Base-by-base conservation (phyloP, 257 asterid genomes). In the Nicotiana tabacum region DNA sequence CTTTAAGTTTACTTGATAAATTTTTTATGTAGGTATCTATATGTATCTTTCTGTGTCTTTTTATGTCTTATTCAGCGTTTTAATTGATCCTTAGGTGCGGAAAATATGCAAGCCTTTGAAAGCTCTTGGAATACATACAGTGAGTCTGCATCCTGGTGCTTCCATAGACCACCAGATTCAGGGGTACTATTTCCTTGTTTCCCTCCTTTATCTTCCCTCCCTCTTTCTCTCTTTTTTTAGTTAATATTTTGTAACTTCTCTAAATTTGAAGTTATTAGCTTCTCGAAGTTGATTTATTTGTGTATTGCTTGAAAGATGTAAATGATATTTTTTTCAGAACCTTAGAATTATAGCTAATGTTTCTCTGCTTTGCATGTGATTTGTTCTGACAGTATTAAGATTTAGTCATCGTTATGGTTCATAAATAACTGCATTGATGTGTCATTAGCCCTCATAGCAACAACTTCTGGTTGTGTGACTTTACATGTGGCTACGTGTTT, bases 121-220 rank as follows among this genome's bases (percentile, higher is more conserved):
- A 85, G 80, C 88, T 30, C 80, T 83, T 51, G 98, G 98, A 78
- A 83, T 93, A 83, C 93, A 84, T 83, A 84, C 97, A 33, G 85
- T 92, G 90, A 88, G 98, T 86, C 87, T 94, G 91, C 98, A 96
- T 88, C 81, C 93, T 0, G 99, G 97, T 83, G 98, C 98, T 83
- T 85, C 98, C 72, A 68, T 93, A 70, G 95, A 92, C 78, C 98
- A 96, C 88, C 98, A 96, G 83, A 89, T 90, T 84, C 85, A 85
- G 6, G 99, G 98, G 98, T 85, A 17, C 21, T n/a, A 27, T 51
- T 51, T 27, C 83, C 39, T 55, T 66, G 64, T 60, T 76, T 16
- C 55, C 39, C 51, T 18, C 70, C 35, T 58, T 43, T 43, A 43
- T 43, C 48, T 43, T 43, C 51, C 29, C 12, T 17, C 17, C 56